Percentiles rank a stretch among this genome's conserved stretches.
Conservation (phyloP, 129 eudicot genomes). For the Saussurea involucrata region DNA sequence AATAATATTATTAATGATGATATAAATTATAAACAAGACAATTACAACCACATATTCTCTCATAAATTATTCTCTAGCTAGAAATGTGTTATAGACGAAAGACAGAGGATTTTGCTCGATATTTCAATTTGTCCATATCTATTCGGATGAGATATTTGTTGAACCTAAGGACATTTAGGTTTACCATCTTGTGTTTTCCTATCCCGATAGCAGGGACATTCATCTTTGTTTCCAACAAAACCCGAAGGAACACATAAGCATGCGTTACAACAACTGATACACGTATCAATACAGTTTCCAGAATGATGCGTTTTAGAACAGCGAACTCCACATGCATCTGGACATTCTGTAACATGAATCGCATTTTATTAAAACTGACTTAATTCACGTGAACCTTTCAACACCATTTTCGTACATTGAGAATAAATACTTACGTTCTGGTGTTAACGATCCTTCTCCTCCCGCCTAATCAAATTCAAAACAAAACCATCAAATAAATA, state of each 20-base stretch:
- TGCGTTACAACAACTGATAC: slow-evolving; percentile 25
- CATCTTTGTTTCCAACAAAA: slow-evolving; percentile 28
- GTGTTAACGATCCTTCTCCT: slow-evolving; percentile 29
- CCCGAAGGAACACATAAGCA: slow-evolving; percentile 35
- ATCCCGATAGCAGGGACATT: slow-evolving; percentile 33
- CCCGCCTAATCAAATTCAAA: slow-evolving; percentile 19
- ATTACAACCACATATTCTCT: background rate
- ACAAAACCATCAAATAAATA: background rate
- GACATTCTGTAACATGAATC: slow-evolving; percentile 20
- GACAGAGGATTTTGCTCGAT: background rate
- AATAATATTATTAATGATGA: too few relatives aligned
- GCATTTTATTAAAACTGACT: background rate
- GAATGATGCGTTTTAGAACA: slow-evolving; percentile 32
- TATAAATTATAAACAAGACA: too few relatives aligned
- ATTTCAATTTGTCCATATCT: background rate
- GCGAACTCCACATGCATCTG: slow-evolving; percentile 21
- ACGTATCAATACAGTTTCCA: slow-evolving; percentile 29
- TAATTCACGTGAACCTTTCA: background rate
- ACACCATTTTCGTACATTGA: background rate
- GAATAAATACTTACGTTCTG: slow-evolving; percentile 11
- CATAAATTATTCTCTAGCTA: too few relatives aligned
- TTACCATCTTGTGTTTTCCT: slow-evolving; percentile 27
- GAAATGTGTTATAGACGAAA: background rate
- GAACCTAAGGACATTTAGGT: slow-evolving; percentile 30
- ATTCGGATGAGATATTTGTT: background rate